A percentile compares a stretch with the other conserved stretches of the same genome.
Conservation (phyloP, 1,139 yeast species). For the Diutina ranongensis region DNA sequence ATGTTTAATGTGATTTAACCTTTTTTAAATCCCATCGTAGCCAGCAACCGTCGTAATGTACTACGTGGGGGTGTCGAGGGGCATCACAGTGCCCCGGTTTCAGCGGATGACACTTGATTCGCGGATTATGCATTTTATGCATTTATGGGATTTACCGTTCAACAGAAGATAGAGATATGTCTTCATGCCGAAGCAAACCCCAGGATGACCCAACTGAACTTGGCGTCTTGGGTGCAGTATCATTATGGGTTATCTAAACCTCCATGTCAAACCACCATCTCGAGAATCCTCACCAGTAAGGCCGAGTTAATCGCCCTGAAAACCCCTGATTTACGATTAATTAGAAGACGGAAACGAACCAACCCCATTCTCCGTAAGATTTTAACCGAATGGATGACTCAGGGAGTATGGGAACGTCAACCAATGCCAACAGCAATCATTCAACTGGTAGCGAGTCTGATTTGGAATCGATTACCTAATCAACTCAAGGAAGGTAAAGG, state of each 20-base stretch:
- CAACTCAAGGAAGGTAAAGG: constrained; percentile 52
- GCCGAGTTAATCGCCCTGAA: constrained; percentile 47
- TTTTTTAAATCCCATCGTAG: background rate
- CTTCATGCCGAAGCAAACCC: constrained; percentile 57
- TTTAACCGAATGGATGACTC: constrained; percentile 58
- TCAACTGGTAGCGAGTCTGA: constrained; percentile 51
- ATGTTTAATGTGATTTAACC: too few relatives aligned
- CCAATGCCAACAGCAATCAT: constrained; percentile 56
- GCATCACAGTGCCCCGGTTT: too few relatives aligned
- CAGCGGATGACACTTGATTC: too few relatives aligned
- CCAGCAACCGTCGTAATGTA: background rate
- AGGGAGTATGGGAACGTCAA: constrained; percentile 54
- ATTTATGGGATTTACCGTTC: constrained; percentile 45
- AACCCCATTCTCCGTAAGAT: constrained; percentile 48
- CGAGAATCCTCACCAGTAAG: constrained; percentile 46
- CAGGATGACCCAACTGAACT: constrained; percentile 55
- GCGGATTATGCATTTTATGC: background rate
- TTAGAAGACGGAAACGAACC: constrained; percentile 42
- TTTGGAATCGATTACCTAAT: constrained; percentile 50
- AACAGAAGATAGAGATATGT: constrained; percentile 57
- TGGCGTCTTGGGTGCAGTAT: constrained; percentile 53
- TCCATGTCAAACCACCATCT: constrained; percentile 60
- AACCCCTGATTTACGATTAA: constrained; percentile 44
- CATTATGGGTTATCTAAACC: constrained; percentile 39
- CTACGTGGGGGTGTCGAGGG: too few relatives aligned